Evolutionary conservation across 371 early-diverging fungal species (phyloP), one percentile per base, ranked within the genome.

Genomic region (Amoeboaphelidium occidentale): DNA sequence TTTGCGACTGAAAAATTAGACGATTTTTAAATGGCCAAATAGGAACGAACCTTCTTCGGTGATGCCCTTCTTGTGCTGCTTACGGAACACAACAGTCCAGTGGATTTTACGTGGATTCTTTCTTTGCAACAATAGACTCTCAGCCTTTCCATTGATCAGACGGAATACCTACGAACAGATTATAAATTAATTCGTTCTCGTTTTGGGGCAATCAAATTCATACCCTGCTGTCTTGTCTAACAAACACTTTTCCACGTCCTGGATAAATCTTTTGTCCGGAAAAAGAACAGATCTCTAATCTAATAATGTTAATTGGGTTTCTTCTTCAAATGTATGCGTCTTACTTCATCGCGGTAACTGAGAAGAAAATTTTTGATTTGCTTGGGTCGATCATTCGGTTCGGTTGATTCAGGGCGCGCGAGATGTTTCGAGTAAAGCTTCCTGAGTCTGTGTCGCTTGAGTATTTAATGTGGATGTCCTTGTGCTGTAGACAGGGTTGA

Each of bases 191-290:
- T 3, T 24, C 45, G 20, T 56, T 17, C 10, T 23, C n/a, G 3
- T 47, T 10, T 51, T 43, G 23, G 25, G 39, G 14, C 28, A 55
- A 43, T n/a, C 2, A 32, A 13, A 23, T 28, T 62, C 67, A 26
- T 63, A 76, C 75, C 67, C 81, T 75, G 75, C 71, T 78, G 80
- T 94, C 94, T 50, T 67, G 56, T 55, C 85, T 82, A 64, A 94
- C 81, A 63, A 70, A 92, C 52, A 81, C 66, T 74, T 77, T 84
- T 49, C 94, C 94, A 71, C 85, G 84, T 63, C 84, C 84, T 55
- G 94, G 94, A 78, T 94, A 90, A 80, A 94, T 92, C 80, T 90
- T 91, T 75, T 79, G 78, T 58, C 91, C 89, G 57, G 90, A 86
- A 2, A 46, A 46, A 13, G 13, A 27, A 6, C 10, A 46, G 26